These are phyloP conservation scores for Taiozyma sp. DNA, from an alignment of 1,139 yeast genomes.

Conservation along the genomic window DNA sequence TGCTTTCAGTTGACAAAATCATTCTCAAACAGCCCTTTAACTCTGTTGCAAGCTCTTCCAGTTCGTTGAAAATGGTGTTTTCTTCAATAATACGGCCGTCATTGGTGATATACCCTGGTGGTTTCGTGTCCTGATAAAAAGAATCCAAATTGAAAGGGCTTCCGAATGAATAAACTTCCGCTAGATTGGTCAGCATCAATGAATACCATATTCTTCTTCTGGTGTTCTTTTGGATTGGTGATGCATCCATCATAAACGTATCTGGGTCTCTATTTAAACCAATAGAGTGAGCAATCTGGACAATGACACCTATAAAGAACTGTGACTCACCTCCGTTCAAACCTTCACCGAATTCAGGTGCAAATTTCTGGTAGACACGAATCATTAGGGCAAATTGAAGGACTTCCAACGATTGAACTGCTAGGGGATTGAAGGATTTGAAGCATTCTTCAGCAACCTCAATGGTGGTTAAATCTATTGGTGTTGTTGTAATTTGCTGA, in stretches of 20 bases:
- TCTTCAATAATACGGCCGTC: not conserved
- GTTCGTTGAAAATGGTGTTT: not conserved
- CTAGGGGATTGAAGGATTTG: constrained; percentile 41
- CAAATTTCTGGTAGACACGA: constrained; percentile 37
- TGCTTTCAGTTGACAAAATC: not conserved
- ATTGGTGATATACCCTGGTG: not conserved
- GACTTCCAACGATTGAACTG: constrained; percentile 40
- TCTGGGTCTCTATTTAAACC: constrained; percentile 40
- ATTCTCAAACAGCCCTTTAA: not conserved
- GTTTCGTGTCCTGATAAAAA: constrained; percentile 6
- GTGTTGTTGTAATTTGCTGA: not conserved
- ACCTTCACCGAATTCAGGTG: constrained; percentile 45
- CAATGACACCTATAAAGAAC: constrained; percentile 36
- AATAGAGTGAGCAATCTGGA: constrained; percentile 41
- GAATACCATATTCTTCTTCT: constrained; percentile 9
- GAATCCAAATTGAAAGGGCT: constrained; percentile 6
- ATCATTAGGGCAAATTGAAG: constrained; percentile 43
- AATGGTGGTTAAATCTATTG: not conserved
- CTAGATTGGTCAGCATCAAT: constrained; percentile 4
- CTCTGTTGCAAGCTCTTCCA: not conserved
- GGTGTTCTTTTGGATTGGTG: constrained; percentile 1
- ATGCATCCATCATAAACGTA: not conserved
- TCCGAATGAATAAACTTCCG: constrained; percentile 8
- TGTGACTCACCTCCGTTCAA: constrained; percentile 44
- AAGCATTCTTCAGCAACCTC: constrained; percentile 41